Percentiles rank a stretch among this genome's conserved stretches.
phyloP scores from a whole-genome alignment of 768 basidiomycete genomes.

The Nevesoporus exiguus region DNA sequence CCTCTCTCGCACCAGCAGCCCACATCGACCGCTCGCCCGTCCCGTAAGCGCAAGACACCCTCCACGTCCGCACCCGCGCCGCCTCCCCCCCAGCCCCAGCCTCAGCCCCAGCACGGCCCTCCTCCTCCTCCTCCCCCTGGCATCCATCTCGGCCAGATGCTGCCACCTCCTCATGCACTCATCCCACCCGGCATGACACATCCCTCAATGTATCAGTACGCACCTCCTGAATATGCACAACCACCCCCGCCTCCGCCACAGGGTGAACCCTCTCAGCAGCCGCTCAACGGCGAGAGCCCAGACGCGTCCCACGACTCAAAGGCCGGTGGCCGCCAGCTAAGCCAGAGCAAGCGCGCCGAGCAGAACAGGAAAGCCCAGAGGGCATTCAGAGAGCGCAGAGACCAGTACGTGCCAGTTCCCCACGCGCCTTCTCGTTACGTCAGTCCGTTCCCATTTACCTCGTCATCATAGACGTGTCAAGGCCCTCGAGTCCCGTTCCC shows the following conservation, averaged over 20 bases:
- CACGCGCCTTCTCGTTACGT: neutral
- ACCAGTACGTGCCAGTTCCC: slow-evolving; percentile 57
- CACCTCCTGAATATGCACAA: slow-evolving; percentile 32
- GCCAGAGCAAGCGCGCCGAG: slow-evolving; percentile 84
- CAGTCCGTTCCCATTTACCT: slow-evolving; percentile 11
- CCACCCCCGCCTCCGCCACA: slow-evolving; percentile 25
- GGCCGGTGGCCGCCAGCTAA: slow-evolving; percentile 52
- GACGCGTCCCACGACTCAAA: slow-evolving; percentile 12
- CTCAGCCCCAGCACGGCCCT: slow-evolving; percentile 34
- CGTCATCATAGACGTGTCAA: slow-evolving; percentile 67
- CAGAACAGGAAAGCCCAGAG: slow-evolving; percentile 94
- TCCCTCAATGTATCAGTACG: slow-evolving; percentile 33
- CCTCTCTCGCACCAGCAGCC: slow-evolving; percentile 2
- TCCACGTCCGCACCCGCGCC: slow-evolving; percentile 34
- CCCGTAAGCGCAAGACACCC: slow-evolving; percentile 70
- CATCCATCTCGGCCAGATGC: slow-evolving; percentile 48
- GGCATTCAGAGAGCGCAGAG: slow-evolving; percentile 85
- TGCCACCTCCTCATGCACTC: slow-evolving; percentile 53
- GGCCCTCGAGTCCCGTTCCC: slow-evolving; percentile 80
- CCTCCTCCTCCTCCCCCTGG: slow-evolving; percentile 32
- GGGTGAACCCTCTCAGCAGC: slow-evolving; percentile 28
- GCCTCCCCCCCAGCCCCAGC: slow-evolving; percentile 19
- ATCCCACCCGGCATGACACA: slow-evolving; percentile 39
- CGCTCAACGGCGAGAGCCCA: slow-evolving; percentile 19
- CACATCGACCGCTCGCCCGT: slow-evolving; percentile 18